Evolutionary conservation across 2,329 filamentous ascomycete species (phyloP).

Genomic region (Penicillium decumbens): DNA sequence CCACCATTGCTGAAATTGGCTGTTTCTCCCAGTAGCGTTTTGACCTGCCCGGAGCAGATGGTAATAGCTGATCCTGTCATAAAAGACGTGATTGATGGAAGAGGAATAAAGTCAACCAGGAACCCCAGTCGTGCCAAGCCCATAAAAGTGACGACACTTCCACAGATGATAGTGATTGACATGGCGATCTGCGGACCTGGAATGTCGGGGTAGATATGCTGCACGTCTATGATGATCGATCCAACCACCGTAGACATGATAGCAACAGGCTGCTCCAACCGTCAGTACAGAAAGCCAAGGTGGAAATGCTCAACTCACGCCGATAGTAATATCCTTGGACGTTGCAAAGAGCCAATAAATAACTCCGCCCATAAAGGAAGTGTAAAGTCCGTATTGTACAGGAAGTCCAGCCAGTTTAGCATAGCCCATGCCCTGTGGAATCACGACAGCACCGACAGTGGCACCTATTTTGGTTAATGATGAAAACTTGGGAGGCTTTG

Average conservation of each 20-base stretch:
- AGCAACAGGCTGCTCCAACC: constrained; percentile 64
- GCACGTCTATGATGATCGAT: constrained; percentile 65
- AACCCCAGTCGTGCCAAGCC: constrained; percentile 41
- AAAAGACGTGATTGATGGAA: constrained; percentile 81
- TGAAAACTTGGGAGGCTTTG: neutral
- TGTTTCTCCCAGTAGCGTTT: constrained; percentile 69
- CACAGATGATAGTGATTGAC: constrained; percentile 70
- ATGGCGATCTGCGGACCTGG: constrained; percentile 65
- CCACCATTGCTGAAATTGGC: constrained; percentile 62
- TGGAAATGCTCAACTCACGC: constrained; percentile 50
- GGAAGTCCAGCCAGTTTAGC: constrained; percentile 71
- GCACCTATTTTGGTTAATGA: constrained; percentile 34
- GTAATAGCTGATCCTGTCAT: constrained; percentile 90
- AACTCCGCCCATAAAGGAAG: constrained; percentile 87
- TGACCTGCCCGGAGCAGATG: constrained; percentile 76
- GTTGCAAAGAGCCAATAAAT: constrained; percentile 96
- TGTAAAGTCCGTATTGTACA: constrained; percentile 78
- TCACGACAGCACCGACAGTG: constrained; percentile 70
- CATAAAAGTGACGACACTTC: constrained; percentile 31
- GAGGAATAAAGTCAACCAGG: constrained; percentile 84
- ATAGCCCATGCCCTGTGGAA: constrained; percentile 93
- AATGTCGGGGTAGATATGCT: constrained; percentile 50
- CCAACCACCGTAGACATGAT: constrained; percentile 87
- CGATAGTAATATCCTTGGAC: constrained; percentile 94
- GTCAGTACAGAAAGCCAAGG: neutral